Conservation (phyloP, 495 filamentous ascomycete species). For the Penicillium soppii region DNA sequence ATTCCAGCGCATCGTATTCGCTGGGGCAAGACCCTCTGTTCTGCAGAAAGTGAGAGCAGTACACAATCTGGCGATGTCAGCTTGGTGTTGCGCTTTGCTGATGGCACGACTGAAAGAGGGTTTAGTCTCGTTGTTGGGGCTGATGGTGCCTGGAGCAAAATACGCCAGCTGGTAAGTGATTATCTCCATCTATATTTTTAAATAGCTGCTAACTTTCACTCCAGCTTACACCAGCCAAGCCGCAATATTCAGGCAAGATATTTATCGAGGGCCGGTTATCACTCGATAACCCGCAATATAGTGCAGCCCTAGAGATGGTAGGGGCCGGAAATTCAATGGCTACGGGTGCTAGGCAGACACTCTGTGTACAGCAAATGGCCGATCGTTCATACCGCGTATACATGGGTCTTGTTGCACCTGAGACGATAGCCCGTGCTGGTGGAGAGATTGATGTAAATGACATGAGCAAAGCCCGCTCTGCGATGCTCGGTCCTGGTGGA, state of each 20-base stretch:
- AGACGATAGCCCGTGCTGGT: conserved; percentile 7
- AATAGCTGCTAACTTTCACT: not conserved
- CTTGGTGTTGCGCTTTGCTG: not conserved
- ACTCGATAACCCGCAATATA: conserved; percentile 13
- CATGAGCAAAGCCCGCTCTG: conserved; percentile 8
- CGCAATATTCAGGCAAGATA: conserved; percentile 16
- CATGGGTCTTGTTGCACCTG: conserved; percentile 12
- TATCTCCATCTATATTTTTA: not conserved
- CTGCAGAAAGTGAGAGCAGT: not conserved
- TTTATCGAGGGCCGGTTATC: conserved; percentile 21
- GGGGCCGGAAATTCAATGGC: conserved; percentile 16
- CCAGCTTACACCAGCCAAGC: conserved; percentile 15
- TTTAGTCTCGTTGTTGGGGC: conserved; percentile 11
- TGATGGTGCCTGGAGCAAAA: conserved; percentile 10
- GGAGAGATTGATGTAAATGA: conserved; percentile 11
- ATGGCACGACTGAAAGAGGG: conserved; percentile 4
- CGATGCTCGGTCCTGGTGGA: not conserved
- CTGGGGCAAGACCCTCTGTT: conserved; percentile 28
- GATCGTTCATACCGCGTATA: conserved; percentile 20
- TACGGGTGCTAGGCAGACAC: conserved; percentile 1
- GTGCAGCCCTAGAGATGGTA: conserved; percentile 12
- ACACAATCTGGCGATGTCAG: too few species aligned
- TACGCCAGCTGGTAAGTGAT: not conserved
- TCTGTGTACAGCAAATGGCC: conserved; percentile 17
- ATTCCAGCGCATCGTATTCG: conserved; percentile 29